phyloP scores from a whole-genome alignment of 2,329 filamentous ascomycete genomes.

The Pestalotiopsis sp. region DNA sequence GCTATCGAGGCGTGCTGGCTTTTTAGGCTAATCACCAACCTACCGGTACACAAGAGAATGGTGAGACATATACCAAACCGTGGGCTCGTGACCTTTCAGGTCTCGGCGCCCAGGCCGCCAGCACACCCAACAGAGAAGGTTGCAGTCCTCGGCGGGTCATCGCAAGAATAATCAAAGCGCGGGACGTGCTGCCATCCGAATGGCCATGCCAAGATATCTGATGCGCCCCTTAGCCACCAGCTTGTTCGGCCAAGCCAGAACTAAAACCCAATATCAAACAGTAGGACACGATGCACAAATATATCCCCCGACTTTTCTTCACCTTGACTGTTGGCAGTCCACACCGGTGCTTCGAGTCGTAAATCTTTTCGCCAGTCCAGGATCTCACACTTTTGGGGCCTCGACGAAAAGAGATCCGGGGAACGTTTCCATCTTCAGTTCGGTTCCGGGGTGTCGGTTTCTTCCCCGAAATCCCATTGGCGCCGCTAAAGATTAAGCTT shows the following conservation, averaged over 20 bases:
- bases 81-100: neutral
- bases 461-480: neutral
- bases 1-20: neutral
- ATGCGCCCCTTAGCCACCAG: neutral
- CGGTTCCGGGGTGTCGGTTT: neutral
- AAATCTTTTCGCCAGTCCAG: too few species aligned
- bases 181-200: neutral
- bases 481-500: neutral
- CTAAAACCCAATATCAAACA: neutral
- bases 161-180: neutral
- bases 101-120: neutral
- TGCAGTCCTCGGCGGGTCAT: neutral
- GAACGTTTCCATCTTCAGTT: too few species aligned
- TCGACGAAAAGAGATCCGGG: too few species aligned
- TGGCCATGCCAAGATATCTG: neutral
- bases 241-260: neutral
- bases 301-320: too few species aligned
- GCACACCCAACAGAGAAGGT: conserved; percentile 1
- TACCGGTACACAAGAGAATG: neutral
- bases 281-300: neutral
- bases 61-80: neutral
- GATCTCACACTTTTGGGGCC: too few species aligned
- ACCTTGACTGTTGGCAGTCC: too few species aligned
- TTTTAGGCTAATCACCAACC: neutral
- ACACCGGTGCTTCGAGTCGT: too few species aligned